Conservation (phyloP, 2,329 filamentous ascomycete genomes). For the Nemania sp. region DNA sequence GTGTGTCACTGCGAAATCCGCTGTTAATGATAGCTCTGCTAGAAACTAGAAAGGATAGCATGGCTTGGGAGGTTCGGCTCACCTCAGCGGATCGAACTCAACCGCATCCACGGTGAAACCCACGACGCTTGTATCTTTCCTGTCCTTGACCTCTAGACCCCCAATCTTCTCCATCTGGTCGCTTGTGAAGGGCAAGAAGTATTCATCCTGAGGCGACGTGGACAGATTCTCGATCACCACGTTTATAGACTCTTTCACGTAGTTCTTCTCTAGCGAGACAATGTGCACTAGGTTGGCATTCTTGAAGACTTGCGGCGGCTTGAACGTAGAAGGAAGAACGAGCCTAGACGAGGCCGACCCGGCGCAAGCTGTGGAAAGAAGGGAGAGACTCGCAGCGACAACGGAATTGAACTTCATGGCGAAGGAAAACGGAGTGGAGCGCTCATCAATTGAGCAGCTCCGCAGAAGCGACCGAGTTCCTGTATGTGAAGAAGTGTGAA, state of each 20-base stretch:
- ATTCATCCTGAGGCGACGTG: slow-evolving; percentile 78
- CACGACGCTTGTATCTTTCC: slow-evolving; percentile 72
- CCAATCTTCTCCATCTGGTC: slow-evolving; percentile 77
- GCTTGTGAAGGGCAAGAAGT: slow-evolving; percentile 85
- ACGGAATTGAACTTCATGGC: slow-evolving; percentile 55
- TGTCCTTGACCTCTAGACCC: slow-evolving; percentile 88
- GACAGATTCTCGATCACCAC: slow-evolving; percentile 91
- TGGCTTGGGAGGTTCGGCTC: slow-evolving; percentile 27
- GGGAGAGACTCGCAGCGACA: slow-evolving; percentile 61
- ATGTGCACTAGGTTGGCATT: slow-evolving; percentile 90
- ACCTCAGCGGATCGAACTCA: slow-evolving; percentile 65
- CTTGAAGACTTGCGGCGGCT: slow-evolving; percentile 87
- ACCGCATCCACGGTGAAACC: slow-evolving; percentile 72
- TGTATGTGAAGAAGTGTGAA: not conserved
- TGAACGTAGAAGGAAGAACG: slow-evolving; percentile 69
- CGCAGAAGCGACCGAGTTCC: slow-evolving; percentile 15
- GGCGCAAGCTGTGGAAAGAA: slow-evolving; percentile 53
- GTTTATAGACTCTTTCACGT: slow-evolving; percentile 87
- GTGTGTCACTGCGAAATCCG: slow-evolving; percentile 57
- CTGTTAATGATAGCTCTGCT: slow-evolving; percentile 30
- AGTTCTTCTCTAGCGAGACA: slow-evolving; percentile 91
- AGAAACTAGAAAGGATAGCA: slow-evolving; percentile 1
- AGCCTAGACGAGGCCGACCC: slow-evolving; percentile 57
- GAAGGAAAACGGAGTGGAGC: slow-evolving; percentile 33
- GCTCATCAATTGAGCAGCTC: slow-evolving; percentile 40